These are phyloP conservation scores for Anisodus acutangulus DNA, from an alignment of 257 asterid genomes.

Conservation along the genomic window DNA sequence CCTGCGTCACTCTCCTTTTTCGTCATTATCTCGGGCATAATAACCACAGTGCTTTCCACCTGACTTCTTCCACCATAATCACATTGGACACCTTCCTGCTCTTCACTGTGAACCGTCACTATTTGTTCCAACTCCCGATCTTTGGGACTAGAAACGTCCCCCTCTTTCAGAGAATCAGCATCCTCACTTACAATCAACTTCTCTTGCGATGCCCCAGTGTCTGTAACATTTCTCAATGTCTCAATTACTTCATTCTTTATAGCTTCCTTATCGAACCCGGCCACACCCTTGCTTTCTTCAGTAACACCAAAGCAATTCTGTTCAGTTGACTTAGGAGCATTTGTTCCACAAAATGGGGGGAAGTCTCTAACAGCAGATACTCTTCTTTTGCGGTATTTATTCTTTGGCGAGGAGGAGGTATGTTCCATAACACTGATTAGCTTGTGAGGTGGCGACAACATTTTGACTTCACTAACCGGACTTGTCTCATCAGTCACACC, in stretches of 20 bases:
- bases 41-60: slow-evolving; percentile 22
- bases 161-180: no score
- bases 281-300: slow-evolving; percentile 37
- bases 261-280: slow-evolving; percentile 27
- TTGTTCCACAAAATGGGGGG: slow-evolving; percentile 74
- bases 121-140: no score
- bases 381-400: slow-evolving; percentile 63
- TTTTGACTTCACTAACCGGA: slow-evolving; percentile 21
- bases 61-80: slow-evolving; percentile 35
- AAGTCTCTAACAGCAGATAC: slow-evolving; percentile 78
- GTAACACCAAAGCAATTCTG: slow-evolving; percentile 36
- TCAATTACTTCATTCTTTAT: slow-evolving; percentile 35
- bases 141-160: no score
- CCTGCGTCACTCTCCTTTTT: slow-evolving; percentile 26
- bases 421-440: slow-evolving; percentile 31
- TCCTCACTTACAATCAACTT: no score
- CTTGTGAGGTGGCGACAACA: neutral
- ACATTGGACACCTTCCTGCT: slow-evolving; percentile 31
- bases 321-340: slow-evolving; percentile 39
- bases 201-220: no score
- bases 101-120: slow-evolving; percentile 28
- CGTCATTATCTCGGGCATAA: slow-evolving; percentile 16
- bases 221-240: slow-evolving; percentile 30
- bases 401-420: slow-evolving; percentile 45
- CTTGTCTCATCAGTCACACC: slow-evolving; percentile 31